phyloP scores from a whole-genome alignment of 2,329 filamentous ascomycete species.

The Colletotrichum somersetense region DNA sequence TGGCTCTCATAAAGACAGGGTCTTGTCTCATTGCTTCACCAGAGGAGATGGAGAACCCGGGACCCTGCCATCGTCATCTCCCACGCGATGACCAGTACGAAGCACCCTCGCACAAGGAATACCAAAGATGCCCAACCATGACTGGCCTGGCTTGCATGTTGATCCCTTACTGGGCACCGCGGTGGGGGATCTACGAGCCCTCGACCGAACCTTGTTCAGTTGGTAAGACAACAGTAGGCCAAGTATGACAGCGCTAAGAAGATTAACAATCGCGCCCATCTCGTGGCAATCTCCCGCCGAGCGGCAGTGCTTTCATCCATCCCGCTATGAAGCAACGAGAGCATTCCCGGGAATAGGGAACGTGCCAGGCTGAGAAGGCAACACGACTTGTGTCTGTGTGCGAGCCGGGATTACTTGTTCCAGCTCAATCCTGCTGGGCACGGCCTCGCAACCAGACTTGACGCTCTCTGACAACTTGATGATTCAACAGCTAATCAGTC shows the following conservation, averaged over 20 bases:
- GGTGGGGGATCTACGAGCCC: no score
- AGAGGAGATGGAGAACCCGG: not conserved
- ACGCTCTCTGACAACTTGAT: not conserved
- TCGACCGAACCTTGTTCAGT: no score
- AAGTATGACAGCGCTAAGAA: not conserved
- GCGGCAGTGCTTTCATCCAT: no score
- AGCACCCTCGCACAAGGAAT: not conserved
- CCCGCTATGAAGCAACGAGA: not conserved
- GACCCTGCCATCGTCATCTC: not conserved
- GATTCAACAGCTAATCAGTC: not conserved
- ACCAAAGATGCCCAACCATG: not conserved
- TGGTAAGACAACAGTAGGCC: not conserved
- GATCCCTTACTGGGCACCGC: no score
- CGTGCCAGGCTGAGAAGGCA: not conserved
- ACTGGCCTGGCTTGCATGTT: no score
- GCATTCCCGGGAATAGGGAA: not conserved
- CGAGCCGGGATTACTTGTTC: not conserved
- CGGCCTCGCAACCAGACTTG: not conserved
- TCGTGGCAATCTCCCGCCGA: no score
- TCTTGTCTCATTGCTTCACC: constrained; percentile 13
- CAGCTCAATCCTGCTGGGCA: no score
- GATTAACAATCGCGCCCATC: not conserved
- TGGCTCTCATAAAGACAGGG: not conserved
- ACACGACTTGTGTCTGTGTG: not conserved
- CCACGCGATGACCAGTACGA: not conserved